phyloP scores from a whole-genome alignment of 805 yeast genomes.

The Starmerella bombicola region DNA sequence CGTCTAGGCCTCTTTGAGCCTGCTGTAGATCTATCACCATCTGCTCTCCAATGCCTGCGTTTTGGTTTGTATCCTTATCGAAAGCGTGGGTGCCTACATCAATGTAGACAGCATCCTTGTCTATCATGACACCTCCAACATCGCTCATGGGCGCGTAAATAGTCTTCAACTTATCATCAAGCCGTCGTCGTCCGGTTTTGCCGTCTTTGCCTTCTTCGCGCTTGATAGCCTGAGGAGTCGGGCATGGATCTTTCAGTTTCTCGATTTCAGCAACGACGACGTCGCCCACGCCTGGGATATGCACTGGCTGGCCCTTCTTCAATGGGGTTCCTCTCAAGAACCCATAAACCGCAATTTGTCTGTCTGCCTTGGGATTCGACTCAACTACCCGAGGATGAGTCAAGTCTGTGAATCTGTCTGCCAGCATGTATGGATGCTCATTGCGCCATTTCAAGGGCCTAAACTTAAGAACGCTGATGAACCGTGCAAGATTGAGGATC shows the following conservation, averaged over 20 bases:
- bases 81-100: slow-evolving; percentile 53
- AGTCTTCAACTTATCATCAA: slow-evolving; percentile 86
- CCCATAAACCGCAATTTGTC: slow-evolving; percentile 86
- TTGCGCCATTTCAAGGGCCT: slow-evolving; percentile 99
- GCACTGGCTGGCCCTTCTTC: slow-evolving; percentile 62
- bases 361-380: slow-evolving; percentile 67
- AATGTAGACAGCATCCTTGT: slow-evolving; percentile 93
- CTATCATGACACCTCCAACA: slow-evolving; percentile 96
- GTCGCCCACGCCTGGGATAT: slow-evolving; percentile 94
- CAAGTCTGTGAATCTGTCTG: slow-evolving; percentile 83
- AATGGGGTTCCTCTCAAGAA: slow-evolving; percentile 90
- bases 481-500: slow-evolving; percentile 77
- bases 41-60: slow-evolving; percentile 74
- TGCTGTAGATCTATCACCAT: slow-evolving; percentile 71
- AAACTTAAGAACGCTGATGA: slow-evolving; percentile 93
- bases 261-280: slow-evolving; percentile 62
- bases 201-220: slow-evolving; percentile 52
- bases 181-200: slow-evolving; percentile 59
- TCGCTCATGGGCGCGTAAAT: slow-evolving; percentile 99
- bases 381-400: slow-evolving; percentile 83
- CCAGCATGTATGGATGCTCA: slow-evolving; percentile 88
- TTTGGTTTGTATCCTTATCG: slow-evolving; percentile 32
- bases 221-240: slow-evolving; percentile 88
- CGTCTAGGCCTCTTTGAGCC: slow-evolving; percentile 47
- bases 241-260: slow-evolving; percentile 95